Evolutionary conservation across 2,329 filamentous ascomycete species (phyloP).

Genomic region (Capronia epimyces): DNA sequence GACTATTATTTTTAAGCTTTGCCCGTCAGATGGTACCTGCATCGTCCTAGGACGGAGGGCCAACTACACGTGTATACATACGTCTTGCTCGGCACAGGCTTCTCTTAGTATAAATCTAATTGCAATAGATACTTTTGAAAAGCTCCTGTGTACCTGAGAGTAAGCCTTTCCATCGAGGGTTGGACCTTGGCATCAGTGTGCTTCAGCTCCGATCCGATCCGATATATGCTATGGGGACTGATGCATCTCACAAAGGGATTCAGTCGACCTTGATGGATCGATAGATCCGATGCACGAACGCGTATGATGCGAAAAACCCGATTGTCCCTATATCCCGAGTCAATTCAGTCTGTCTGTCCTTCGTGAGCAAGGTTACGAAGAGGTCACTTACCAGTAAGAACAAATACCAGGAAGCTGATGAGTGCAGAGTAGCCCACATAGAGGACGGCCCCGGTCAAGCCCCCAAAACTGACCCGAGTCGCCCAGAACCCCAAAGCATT

Average conservation of each 20-base stretch:
- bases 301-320: conserved; percentile 91
- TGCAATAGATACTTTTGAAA: not conserved
- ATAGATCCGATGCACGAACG: conserved; percentile 91
- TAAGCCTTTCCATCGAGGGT: not conserved
- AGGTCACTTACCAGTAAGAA: conserved; percentile 71
- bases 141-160: too few species aligned
- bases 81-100: not conserved
- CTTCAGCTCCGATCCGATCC: conserved; percentile 2
- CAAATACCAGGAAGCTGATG: conserved; percentile 85
- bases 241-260: conserved; percentile 14
- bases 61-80: not conserved
- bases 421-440: conserved; percentile 90
- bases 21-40: not conserved
- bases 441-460: conserved; percentile 77
- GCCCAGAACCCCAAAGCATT: conserved; percentile 89
- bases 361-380: too few species aligned
- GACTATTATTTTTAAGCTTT: not conserved
- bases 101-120: not conserved
- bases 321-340: conserved; percentile 64
- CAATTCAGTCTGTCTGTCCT: not conserved
- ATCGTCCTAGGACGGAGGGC: not conserved
- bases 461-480: conserved; percentile 78
- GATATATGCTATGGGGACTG: not conserved
- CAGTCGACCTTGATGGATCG: conserved; percentile 97
- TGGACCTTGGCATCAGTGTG: not conserved